These are phyloP conservation scores for Candida pseudoviswanathii DNA, from an alignment of 1,139 yeast species.

Conservation along the genomic window DNA sequence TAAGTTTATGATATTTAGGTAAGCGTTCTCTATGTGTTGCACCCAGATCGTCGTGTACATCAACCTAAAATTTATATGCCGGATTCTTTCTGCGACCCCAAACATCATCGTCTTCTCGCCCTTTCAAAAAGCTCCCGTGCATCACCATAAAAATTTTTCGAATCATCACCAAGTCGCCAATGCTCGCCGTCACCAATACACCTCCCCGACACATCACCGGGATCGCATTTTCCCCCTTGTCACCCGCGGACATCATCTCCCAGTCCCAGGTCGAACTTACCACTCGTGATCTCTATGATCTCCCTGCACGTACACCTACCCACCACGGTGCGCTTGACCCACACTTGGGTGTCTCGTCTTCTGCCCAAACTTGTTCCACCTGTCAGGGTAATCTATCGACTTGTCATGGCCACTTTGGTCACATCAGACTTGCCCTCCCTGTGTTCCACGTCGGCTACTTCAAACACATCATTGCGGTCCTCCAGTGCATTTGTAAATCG, in stretches of 20 bases:
- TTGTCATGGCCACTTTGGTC: constrained; percentile 99
- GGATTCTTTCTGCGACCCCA: too few relatives aligned
- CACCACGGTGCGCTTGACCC: constrained; percentile 88
- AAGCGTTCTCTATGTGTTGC: too few relatives aligned
- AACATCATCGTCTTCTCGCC: too few relatives aligned
- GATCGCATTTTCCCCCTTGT: too few relatives aligned
- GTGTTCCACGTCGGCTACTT: constrained; percentile 98
- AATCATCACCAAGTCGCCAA: too few relatives aligned
- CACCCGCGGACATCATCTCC: constrained; percentile 67
- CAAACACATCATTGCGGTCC: constrained; percentile 83
- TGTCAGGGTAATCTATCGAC: constrained; percentile 92
- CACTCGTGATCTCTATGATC: constrained; percentile 88
- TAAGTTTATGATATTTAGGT: too few relatives aligned
- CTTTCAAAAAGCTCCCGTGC: too few relatives aligned
- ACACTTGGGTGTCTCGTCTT: constrained; percentile 91
- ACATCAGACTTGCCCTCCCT: constrained; percentile 87
- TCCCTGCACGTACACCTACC: constrained; percentile 82
- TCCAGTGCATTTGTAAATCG: constrained; percentile 89
- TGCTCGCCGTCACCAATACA: too few relatives aligned
- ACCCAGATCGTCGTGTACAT: too few relatives aligned
- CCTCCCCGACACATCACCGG: too few relatives aligned
- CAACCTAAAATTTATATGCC: too few relatives aligned
- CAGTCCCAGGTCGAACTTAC: constrained; percentile 94
- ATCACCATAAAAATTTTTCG: too few relatives aligned
- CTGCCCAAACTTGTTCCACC: constrained; percentile 79